Evolutionary conservation across 2,329 filamentous ascomycete species (phyloP).

Genomic region (Plenodomus tracheiphilus): DNA sequence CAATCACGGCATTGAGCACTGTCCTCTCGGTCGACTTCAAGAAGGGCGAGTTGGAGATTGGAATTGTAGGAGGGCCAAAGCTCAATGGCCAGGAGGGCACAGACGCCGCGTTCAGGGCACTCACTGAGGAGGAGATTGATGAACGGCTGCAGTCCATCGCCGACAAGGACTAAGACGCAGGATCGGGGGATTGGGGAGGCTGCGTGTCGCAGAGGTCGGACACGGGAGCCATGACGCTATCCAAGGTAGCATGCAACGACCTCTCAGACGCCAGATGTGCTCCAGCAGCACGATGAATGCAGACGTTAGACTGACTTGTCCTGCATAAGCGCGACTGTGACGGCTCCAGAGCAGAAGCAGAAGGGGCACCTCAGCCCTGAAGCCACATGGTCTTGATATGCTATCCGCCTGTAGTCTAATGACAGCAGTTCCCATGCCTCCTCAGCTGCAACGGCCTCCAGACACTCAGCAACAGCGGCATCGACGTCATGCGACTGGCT

Average conservation of each 20-base stretch:
- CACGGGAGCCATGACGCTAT: constrained; percentile 28
- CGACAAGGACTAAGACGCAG: constrained; percentile 81
- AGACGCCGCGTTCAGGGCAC: constrained; percentile 76
- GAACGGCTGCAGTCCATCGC: constrained; percentile 97
- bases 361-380: constrained; percentile 8
- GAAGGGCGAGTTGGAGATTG: constrained; percentile 98
- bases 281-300: constrained; percentile 32
- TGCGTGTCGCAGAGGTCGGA: constrained; percentile 29
- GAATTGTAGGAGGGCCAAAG: constrained; percentile 88
- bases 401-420: constrained; percentile 34
- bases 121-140: constrained; percentile 98
- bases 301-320: constrained; percentile 35
- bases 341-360: constrained; percentile 25
- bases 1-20: constrained; percentile 91
- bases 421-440: constrained; percentile 30
- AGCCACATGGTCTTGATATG: constrained; percentile 36
- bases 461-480: constrained; percentile 24
- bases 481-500: constrained; percentile 40
- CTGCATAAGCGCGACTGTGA: constrained; percentile 41
- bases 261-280: constrained; percentile 35
- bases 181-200: constrained; percentile 22
- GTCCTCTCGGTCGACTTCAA: constrained; percentile 99
- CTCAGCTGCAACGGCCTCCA: constrained; percentile 37
- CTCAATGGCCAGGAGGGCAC: constrained; percentile 82
- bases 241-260: constrained; percentile 29